phyloP scores from a whole-genome alignment of 192 early-diverging fungal genomes.

The Coemansia sp. region DNA sequence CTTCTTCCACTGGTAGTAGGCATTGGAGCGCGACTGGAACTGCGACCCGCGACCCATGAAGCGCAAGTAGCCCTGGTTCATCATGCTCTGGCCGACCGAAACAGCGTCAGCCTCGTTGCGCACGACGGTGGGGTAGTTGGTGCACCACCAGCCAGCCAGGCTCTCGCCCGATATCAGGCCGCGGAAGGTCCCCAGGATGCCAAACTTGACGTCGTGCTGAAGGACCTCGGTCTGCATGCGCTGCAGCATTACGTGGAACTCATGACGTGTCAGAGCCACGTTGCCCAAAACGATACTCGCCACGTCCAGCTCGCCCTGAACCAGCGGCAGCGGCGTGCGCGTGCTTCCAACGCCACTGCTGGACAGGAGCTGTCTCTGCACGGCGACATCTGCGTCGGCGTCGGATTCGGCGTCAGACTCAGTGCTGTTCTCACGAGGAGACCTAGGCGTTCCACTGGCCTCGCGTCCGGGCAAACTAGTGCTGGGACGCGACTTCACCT shows the following conservation, averaged over 20 bases:
- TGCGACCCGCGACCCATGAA: conserved; percentile 72
- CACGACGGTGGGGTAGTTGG: conserved; percentile 63
- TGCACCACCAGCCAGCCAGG: conserved; percentile 73
- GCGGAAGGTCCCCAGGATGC: conserved; percentile 67
- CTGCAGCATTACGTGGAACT: conserved; percentile 64
- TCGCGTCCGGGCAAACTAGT: conserved; percentile 7
- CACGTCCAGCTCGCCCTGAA: conserved; percentile 42
- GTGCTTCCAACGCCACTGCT: conserved; percentile 14
- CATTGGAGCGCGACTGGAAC: conserved; percentile 63
- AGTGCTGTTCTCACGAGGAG: background rate
- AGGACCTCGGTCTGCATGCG: conserved; percentile 66
- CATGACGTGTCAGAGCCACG: conserved; percentile 62
- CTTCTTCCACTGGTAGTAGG: conserved; percentile 75
- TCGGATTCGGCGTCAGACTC: conserved; percentile 29
- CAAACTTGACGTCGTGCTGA: conserved; percentile 67
- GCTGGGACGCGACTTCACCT: conserved; percentile 43
- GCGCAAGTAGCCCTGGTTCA: conserved; percentile 64
- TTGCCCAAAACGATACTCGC: conserved; percentile 61
- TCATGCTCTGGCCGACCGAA: conserved; percentile 70
- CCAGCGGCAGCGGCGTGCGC: conserved; percentile 23
- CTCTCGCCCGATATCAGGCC: conserved; percentile 68
- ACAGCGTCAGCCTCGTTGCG: conserved; percentile 65
- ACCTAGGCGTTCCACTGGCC: conserved; percentile 11
- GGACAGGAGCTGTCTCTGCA: conserved; percentile 32
- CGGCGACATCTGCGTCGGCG: conserved; percentile 32